Conservation (phyloP, 176 grass and related monocot species). For the Pontederia crassipes region DNA sequence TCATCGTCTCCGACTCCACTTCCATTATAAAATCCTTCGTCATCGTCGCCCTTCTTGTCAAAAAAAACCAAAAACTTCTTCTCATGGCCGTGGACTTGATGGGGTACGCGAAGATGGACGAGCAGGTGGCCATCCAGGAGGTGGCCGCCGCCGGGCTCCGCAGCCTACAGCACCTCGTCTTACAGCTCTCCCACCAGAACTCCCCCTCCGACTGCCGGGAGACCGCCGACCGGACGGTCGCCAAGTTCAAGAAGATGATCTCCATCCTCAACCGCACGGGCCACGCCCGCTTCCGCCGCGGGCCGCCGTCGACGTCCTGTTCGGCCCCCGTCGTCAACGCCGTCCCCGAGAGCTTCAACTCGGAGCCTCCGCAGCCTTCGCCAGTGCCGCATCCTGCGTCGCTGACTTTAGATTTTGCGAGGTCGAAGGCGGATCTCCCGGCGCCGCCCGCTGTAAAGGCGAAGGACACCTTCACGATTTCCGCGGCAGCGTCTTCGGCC, state of each 20-base stretch:
- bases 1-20: too few species aligned
- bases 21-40: too few species aligned
- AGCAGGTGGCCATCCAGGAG: constrained; percentile 74
- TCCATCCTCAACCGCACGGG: constrained; percentile 84
- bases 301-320: not conserved
- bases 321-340: not conserved
- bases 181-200: constrained; percentile 34
- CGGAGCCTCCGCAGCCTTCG: not conserved
- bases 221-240: constrained; percentile 77
- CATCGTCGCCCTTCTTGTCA: too few species aligned
- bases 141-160: constrained; percentile 55
- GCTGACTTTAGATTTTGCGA: constrained; percentile 81
- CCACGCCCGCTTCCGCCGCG: constrained; percentile 81
- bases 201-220: constrained; percentile 42
- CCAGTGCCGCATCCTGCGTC: constrained; percentile 27
- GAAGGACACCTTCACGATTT: constrained; percentile 31
- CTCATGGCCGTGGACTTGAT: constrained; percentile 60
- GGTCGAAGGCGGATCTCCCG: constrained; percentile 29
- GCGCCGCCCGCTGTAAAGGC: not conserved
- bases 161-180: constrained; percentile 62
- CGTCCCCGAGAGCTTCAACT: not conserved
- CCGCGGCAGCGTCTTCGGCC: constrained; percentile 44
- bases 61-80: too few species aligned
- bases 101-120: constrained; percentile 41
- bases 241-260: constrained; percentile 85